Conservation (phyloP, 2,329 filamentous ascomycete genomes). For the Xylariaceae sp. region DNA sequence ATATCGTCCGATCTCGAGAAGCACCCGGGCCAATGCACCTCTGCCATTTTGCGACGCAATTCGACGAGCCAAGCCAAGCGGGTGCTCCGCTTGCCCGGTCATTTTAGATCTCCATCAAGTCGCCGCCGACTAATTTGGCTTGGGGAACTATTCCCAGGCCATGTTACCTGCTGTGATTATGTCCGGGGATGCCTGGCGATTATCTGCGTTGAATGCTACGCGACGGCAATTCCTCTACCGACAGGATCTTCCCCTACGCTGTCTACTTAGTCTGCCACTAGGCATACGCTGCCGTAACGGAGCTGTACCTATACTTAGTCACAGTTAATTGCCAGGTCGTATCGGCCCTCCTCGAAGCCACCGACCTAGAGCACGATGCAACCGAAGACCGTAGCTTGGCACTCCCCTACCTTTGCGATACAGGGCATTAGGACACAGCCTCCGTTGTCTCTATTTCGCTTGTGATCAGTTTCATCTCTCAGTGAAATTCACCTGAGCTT, state of each 20-base stretch:
- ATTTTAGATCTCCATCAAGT: neutral
- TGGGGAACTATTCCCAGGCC: neutral
- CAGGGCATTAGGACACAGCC: conserved; percentile 13
- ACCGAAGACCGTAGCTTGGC: conserved; percentile 17
- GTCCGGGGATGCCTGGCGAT: neutral
- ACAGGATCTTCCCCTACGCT: neutral
- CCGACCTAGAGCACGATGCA: conserved; percentile 18
- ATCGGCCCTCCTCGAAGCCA: conserved; percentile 21
- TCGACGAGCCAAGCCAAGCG: neutral
- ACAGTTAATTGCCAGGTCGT: conserved; percentile 21
- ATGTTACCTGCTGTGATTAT: neutral
- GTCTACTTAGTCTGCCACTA: neutral
- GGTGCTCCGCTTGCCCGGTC: neutral
- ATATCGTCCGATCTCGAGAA: conserved; percentile 1
- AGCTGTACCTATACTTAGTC: conserved; percentile 18
- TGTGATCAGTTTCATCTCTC: conserved; percentile 7
- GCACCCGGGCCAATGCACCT: neutral
- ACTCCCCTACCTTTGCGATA: conserved; percentile 4
- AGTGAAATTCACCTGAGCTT: neutral
- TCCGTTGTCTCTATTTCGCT: conserved; percentile 17
- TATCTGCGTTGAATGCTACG: neutral
- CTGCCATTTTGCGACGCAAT: neutral
- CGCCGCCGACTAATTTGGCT: neutral
- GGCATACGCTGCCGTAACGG: neutral
- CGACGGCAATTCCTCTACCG: neutral